Base-by-base conservation (phyloP, 352 stramenopile species). In the Pythium phragmiticola region DNA sequence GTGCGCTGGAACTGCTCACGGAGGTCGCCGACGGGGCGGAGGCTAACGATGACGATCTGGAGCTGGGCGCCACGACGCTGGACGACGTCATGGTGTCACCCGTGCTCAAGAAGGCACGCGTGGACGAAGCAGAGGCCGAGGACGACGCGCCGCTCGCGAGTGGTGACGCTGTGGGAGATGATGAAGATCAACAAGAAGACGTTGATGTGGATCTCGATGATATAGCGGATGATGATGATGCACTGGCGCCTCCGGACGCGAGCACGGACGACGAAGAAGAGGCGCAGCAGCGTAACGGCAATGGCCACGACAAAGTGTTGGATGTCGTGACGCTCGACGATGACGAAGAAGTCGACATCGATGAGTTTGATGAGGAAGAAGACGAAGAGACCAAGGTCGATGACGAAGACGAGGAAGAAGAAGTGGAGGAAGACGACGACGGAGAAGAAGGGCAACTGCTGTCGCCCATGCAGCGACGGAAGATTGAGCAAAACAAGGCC, bases 31-130 rank as follows among this genome's bases (percentile, higher is more conserved):
- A 58, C 16, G 60, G 61, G 5, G 61, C 39, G 4, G 53, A 48
- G 2, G 56, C 9, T 17, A 50, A 47, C n/a, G 56, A 46, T 2
- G 69, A 76, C 12, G 65, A 68, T 13, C 36, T 70, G 30, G 61
- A 73, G 53, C 59, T 74, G 17, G 70, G 57, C 26, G 62, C 71
- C 9, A 90, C 81, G 65, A 88, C 77, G 46, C 69, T 88, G 60
- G 81, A 90, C 70, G 81, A 90, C 65, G 78, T 90, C 16, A 55
- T 86, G 52, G 70, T 81, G 57, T 79, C 76, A 21, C 75, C 76
- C 9, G n/a, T 72, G 54, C 28, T 58, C 14, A 90, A 90, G 62
- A 82, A 77, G 65, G 69, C 81, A 26, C 69, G 84, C 30, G 76
- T 75, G 0, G 57, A 65, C 0, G 59, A 63, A 1, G 53, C 48